phyloP scores from a whole-genome alignment of 78 protist species.

The slime mould (Dictyostelium discoideum) region DNA sequence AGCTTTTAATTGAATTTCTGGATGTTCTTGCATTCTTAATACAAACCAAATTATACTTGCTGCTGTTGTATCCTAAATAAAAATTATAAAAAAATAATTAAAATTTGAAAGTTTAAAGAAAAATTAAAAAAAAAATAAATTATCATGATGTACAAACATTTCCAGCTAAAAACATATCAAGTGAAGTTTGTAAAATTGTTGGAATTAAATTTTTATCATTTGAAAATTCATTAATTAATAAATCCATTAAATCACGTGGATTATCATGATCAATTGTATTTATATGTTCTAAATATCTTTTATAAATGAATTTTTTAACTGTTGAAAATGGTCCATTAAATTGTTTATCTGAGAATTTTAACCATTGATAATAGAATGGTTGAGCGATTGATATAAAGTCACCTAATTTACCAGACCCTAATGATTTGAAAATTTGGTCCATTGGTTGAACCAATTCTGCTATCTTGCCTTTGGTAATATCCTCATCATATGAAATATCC shows the following conservation, averaged over 20 bases:
- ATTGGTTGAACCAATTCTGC: neutral
- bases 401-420: neutral
- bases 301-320: neutral
- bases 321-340: neutral
- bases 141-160: neutral
- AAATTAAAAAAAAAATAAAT: neutral
- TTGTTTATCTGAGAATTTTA: neutral
- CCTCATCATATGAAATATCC: neutral
- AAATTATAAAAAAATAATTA: neutral
- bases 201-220: neutral
- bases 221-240: neutral
- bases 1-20: conserved; percentile 33
- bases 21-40: conserved; percentile 17
- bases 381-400: neutral
- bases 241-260: conserved; percentile 29
- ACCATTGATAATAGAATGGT: neutral
- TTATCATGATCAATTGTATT: neutral
- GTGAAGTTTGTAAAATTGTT: neutral
- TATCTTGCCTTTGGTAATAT: neutral
- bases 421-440: neutral
- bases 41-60: neutral
- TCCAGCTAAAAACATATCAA: conserved; percentile 20
- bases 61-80: neutral
- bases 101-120: neutral
- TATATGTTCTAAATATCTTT: conserved; percentile 5